Evolutionary conservation across 495 filamentous ascomycete species (phyloP), one percentile per base, ranked within the genome.

Genomic region (Neurospora sp.): DNA sequence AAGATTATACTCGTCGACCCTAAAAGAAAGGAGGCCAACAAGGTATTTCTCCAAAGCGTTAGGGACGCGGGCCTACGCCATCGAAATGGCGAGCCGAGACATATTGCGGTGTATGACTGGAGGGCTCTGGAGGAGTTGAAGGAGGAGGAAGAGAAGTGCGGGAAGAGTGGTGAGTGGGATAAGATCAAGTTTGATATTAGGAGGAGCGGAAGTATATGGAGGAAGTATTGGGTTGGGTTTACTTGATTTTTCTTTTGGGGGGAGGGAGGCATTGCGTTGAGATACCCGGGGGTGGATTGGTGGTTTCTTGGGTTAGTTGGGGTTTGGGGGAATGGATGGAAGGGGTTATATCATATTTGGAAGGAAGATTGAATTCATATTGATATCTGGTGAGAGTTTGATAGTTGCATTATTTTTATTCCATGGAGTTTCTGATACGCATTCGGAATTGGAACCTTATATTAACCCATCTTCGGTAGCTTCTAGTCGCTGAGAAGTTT

Each of bases 71-170:
- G 75, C 31, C 71, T 85, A n/a, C 81, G 65, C 73, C 78, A 73
- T 27, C 75, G 70, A 39, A 80, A 78, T 6, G 80, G 82, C 10
- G 77, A 78, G 35, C 78, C 80, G 38, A 80, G 81, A 70, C 83
- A 81, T 76, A 78, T 86, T 0, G 74, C 77, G 2, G 78, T 86
- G 0, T 88, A 83, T 68, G 86, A 88, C 73, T 88, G 86, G 86
- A 75, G 83, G 16, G 78, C 86, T 1, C 71, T 88, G 9, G 82
- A 87, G 76, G 77, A 74, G 1, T 74, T 87, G 35, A 78, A 76
- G 3, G 78, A 80, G 68, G 76, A 81, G 20, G 85, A 88, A 69
- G 70, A 72, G 44, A 72, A 38, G 73, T 42, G n/a, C 4, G 14
- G 73, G 35, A 45, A 72, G 73, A 75, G 70, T 5, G 42, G 73